A percentile compares a stretch with the other conserved stretches of the same genome.
Evolutionary conservation across 2,329 filamentous ascomycete genomes (phyloP).

Genomic region (Pleomassaria siparia): DNA sequence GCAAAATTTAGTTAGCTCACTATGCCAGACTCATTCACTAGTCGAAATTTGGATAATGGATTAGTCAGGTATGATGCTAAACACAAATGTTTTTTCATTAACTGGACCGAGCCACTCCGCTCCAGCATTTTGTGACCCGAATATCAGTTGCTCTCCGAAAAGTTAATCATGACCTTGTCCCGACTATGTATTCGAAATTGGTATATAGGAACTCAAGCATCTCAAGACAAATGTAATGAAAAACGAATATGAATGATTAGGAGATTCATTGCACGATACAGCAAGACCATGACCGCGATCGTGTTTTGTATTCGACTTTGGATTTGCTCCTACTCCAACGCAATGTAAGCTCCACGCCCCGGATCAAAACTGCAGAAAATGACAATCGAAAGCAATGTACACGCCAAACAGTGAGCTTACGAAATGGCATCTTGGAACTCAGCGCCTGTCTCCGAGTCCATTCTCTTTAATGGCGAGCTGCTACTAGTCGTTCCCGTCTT

Average conservation of each 20-base stretch:
- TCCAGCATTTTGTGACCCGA: no score
- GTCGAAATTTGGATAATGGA: no score
- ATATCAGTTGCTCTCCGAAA: no score
- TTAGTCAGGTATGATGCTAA: no score
- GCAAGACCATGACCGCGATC: neutral
- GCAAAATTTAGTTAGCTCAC: no score
- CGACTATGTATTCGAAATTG: slow-evolving; percentile 1
- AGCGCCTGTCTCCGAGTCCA: slow-evolving; percentile 49
- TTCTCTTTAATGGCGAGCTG: slow-evolving; percentile 28
- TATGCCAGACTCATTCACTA: no score
- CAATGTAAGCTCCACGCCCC: neutral
- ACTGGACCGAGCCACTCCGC: no score
- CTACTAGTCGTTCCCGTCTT: slow-evolving; percentile 16
- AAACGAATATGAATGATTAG: no score
- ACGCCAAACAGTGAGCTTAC: slow-evolving; percentile 14
- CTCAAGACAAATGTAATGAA: neutral
- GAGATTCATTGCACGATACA: neutral
- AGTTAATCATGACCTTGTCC: no score
- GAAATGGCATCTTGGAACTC: slow-evolving; percentile 52
- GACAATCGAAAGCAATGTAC: neutral
- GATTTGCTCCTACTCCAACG: neutral
- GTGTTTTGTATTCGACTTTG: no score
- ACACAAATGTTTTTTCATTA: no score
- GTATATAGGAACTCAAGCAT: neutral
- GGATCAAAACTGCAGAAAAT: neutral